Evolutionary conservation across 495 filamentous ascomycete genomes (phyloP).

Genomic region (Penicillium crystallinum): DNA sequence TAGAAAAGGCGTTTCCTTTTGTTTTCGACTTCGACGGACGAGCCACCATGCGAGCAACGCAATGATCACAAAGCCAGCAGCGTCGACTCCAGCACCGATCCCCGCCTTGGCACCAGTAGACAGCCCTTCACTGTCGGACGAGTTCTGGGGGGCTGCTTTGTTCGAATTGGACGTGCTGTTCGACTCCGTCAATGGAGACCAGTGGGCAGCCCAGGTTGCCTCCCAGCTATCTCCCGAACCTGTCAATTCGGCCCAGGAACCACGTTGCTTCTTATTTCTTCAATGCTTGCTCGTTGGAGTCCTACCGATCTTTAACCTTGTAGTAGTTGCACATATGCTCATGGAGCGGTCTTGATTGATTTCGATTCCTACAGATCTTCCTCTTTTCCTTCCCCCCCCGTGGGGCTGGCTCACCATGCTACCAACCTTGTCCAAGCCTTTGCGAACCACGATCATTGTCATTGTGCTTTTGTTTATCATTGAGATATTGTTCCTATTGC

Average conservation of each 20-base stretch:
- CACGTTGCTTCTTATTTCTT: background rate
- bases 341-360: background rate
- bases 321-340: background rate
- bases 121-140: background rate
- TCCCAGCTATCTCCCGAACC: slow-evolving; percentile 2
- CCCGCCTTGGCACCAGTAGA: background rate
- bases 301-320: background rate
- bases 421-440: background rate
- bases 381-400: background rate
- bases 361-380: no score
- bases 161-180: background rate
- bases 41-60: background rate
- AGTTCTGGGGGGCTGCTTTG: background rate
- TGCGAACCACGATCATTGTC: background rate
- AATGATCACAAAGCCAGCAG: background rate
- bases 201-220: background rate
- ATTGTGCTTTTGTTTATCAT: background rate
- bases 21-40: background rate
- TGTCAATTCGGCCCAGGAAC: background rate
- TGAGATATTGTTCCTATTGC: background rate
- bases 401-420: background rate
- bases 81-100: background rate
- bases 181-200: background rate
- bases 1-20: background rate
- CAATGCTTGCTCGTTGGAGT: background rate